Conservation (phyloP, 2,329 filamentous ascomycete species). For the Fusarium udum region DNA sequence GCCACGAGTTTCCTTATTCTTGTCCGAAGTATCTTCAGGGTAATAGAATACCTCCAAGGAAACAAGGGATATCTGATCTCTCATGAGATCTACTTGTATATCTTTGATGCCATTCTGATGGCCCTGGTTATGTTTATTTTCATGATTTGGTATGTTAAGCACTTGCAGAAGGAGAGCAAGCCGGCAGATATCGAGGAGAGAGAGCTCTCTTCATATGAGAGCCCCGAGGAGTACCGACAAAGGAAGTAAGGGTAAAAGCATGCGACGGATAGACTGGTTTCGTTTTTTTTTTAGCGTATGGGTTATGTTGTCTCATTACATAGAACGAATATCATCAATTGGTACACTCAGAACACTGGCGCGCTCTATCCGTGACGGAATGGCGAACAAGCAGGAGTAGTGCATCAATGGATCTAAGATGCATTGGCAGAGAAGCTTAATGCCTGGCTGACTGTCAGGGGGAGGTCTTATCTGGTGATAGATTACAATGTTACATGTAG, state of each 20-base stretch:
- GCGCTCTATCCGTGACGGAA: fast-evolving
- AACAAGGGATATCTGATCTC: constrained; percentile 8
- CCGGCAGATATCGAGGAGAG: background rate
- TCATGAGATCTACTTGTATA: background rate
- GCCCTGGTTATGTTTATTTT: constrained; percentile 2
- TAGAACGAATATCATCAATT: background rate
- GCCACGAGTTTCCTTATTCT: constrained; percentile 9
- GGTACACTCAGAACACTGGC: fast-evolving
- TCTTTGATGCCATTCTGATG: constrained; percentile 16
- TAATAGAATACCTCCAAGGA: constrained; percentile 3
- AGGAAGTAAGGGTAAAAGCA: background rate
- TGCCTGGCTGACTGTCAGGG: background rate
- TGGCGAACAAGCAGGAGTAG: fast-evolving
- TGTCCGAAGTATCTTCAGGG: constrained; percentile 8
- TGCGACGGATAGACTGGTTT: background rate
- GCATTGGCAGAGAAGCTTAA: too few species aligned
- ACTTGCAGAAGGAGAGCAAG: background rate
- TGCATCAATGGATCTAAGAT: background rate
- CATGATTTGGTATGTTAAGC: constrained; percentile 5
- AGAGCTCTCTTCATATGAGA: background rate
- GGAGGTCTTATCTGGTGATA: background rate
- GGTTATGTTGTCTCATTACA: fast-evolving
- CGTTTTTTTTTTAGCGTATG: background rate
- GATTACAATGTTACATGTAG: background rate
- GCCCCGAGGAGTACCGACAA: background rate